phyloP scores from a whole-genome alignment of 805 yeast genomes.

The Metschnikowia chrysomelidarum region DNA sequence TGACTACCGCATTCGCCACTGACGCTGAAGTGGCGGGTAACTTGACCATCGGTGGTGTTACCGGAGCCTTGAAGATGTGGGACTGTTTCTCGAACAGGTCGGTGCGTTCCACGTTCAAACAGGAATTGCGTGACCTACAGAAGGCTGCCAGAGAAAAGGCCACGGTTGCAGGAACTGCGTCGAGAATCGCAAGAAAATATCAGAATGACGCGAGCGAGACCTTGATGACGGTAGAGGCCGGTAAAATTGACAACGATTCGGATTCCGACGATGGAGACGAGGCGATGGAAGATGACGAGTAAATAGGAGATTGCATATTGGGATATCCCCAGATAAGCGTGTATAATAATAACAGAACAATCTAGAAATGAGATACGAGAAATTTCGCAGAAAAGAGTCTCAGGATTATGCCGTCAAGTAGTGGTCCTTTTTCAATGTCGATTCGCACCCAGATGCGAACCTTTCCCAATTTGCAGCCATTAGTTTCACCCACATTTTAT shows the following conservation, averaged over 20 bases:
- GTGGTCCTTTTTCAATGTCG: too few relatives aligned
- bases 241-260: constrained; percentile 53
- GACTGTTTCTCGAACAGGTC: constrained; percentile 81
- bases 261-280: constrained; percentile 53
- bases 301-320: background rate
- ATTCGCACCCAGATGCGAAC: too few relatives aligned
- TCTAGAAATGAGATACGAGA: too few relatives aligned
- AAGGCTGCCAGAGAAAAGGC: constrained; percentile 58
- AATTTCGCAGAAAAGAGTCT: too few relatives aligned
- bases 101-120: constrained; percentile 67
- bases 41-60: constrained; percentile 83
- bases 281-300: constrained; percentile 13
- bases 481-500: too few relatives aligned
- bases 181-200: constrained; percentile 77
- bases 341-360: too few relatives aligned
- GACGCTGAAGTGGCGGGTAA: constrained; percentile 86
- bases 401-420: too few relatives aligned
- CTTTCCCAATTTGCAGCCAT: too few relatives aligned
- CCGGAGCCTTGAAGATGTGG: constrained; percentile 86
- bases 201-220: constrained; percentile 49
- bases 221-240: constrained; percentile 62
- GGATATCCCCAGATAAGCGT: background rate
- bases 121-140: constrained; percentile 56
- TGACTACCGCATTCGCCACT: constrained; percentile 78
- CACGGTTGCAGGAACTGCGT: constrained; percentile 51